These are phyloP conservation scores for Aureobasidium sp. DNA, from an alignment of 2,329 filamentous ascomycete genomes.

Conservation along the genomic window DNA sequence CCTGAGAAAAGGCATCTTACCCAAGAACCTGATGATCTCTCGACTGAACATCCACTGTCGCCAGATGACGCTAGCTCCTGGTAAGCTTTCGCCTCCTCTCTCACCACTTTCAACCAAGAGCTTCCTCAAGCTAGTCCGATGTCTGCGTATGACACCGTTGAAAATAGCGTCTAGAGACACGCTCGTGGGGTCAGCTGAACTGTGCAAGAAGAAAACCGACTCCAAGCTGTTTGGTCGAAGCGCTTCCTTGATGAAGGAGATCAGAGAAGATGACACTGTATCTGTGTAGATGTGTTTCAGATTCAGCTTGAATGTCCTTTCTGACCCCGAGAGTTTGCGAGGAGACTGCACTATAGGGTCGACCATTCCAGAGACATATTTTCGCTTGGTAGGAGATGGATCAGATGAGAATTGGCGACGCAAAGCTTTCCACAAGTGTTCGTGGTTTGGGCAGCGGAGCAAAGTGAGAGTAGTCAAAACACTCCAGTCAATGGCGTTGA, in stretches of 20 bases:
- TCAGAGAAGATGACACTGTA: slow-evolving; percentile 56
- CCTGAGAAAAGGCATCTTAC: slow-evolving; percentile 60
- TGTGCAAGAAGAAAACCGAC: slow-evolving; percentile 61
- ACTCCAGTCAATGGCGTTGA: slow-evolving; percentile 66
- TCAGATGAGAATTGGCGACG: slow-evolving; percentile 33
- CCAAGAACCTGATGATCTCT: slow-evolving; percentile 63
- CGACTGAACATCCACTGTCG: slow-evolving; percentile 61
- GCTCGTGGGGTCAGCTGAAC: slow-evolving; percentile 41
- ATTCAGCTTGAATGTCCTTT: slow-evolving; percentile 39
- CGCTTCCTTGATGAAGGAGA: slow-evolving; percentile 67
- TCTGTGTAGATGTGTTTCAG: slow-evolving; percentile 71
- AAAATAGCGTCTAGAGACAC: slow-evolving; percentile 65
- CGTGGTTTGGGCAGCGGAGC: slow-evolving; percentile 62
- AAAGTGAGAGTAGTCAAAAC: slow-evolving; percentile 63
- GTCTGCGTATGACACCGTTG: slow-evolving; percentile 58
- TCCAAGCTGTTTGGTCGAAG: slow-evolving; percentile 73
- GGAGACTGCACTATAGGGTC: neutral
- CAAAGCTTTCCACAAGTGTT: slow-evolving; percentile 65
- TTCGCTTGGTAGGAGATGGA: neutral
- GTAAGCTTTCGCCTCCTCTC: slow-evolving; percentile 37
- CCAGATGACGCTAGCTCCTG: slow-evolving; percentile 41
- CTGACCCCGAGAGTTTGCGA: neutral
- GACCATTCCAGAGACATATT: neutral
- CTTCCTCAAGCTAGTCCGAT: slow-evolving; percentile 61
- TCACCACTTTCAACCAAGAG: slow-evolving; percentile 65